Conservation (phyloP, 495 filamentous ascomycete species). For the Lasiosphaeria miniovina region DNA sequence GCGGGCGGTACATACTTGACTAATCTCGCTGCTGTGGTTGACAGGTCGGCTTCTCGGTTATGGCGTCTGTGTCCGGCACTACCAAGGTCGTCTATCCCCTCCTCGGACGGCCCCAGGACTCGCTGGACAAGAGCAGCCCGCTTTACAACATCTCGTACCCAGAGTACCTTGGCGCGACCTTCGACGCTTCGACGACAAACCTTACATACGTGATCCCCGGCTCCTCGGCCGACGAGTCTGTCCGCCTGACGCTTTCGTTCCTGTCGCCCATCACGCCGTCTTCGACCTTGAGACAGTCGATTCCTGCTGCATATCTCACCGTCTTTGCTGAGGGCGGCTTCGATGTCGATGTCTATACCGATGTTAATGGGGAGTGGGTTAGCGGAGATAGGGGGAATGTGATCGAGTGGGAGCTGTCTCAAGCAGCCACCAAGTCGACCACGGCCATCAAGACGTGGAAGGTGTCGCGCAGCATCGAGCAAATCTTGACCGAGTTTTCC, state of each 20-base stretch:
- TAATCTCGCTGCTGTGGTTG: conserved; percentile 1
- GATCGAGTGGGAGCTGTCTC: conserved; percentile 65
- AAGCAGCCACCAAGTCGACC: conserved; percentile 26
- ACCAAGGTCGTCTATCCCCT: conserved; percentile 73
- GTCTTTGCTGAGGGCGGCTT: conserved; percentile 69
- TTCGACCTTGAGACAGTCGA: conserved; percentile 84
- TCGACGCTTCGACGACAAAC: conserved; percentile 91
- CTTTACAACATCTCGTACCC: conserved; percentile 65
- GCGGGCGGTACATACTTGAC: neutral
- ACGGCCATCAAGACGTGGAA: conserved; percentile 53
- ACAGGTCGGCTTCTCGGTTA: conserved; percentile 73
- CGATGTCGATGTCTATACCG: conserved; percentile 79
- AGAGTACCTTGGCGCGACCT: conserved; percentile 72
- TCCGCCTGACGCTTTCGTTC: conserved; percentile 76
- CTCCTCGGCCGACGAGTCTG: conserved; percentile 34
- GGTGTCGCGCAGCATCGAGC: conserved; percentile 60
- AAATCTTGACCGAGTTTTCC: conserved; percentile 67
- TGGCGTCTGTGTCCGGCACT: conserved; percentile 70
- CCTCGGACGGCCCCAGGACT: conserved; percentile 83
- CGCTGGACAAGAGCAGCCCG: conserved; percentile 48
- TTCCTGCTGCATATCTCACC: conserved; percentile 83
- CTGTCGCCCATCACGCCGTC: conserved; percentile 90
- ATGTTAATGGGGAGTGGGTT: conserved; percentile 87
- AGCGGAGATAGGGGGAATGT: conserved; percentile 66
- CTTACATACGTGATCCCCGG: conserved; percentile 72